Percentiles rank a stretch among this genome's conserved stretches.
These are phyloP conservation scores for Rhynchosporium graminicola DNA, from an alignment of 2,329 filamentous ascomycete species.

Conservation along the genomic window DNA sequence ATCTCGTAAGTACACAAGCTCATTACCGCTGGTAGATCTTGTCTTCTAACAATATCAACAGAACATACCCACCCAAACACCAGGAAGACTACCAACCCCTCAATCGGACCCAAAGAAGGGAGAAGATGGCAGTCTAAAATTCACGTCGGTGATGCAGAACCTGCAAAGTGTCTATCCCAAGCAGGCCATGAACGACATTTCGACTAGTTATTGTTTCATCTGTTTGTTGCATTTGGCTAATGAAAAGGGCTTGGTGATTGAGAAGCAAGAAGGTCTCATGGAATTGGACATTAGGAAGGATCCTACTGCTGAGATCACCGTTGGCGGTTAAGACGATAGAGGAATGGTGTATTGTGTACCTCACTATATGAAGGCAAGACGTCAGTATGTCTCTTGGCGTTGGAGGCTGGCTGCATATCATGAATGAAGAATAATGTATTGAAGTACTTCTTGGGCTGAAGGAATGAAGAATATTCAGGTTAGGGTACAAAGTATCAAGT, in stretches of 20 bases:
- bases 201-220: constrained; percentile 91
- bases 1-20: constrained; percentile 45
- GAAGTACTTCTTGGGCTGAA: not conserved
- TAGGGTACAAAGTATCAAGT: not conserved
- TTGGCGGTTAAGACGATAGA: constrained; percentile 30
- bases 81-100: constrained; percentile 41
- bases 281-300: constrained; percentile 65
- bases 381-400: not conserved
- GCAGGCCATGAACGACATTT: constrained; percentile 87
- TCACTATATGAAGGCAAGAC: not conserved
- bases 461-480: not conserved
- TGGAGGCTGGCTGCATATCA: not conserved
- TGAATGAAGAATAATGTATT: constrained; percentile 11
- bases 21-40: not conserved
- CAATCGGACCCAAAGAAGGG: constrained; percentile 37
- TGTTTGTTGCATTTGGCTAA: constrained; percentile 75
- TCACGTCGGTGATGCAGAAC: constrained; percentile 89
- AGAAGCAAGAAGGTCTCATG: constrained; percentile 51
- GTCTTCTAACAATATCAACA: constrained; percentile 26
- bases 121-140: constrained; percentile 64
- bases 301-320: constrained; percentile 58
- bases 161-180: constrained; percentile 84
- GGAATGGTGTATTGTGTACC: not conserved
- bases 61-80: constrained; percentile 32
- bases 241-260: constrained; percentile 69